Percentiles rank a stretch among this genome's conserved stretches.
Evolutionary conservation across 1,284 basidiomycete species (phyloP).

Genomic region (Boletus hoseneyae): DNA sequence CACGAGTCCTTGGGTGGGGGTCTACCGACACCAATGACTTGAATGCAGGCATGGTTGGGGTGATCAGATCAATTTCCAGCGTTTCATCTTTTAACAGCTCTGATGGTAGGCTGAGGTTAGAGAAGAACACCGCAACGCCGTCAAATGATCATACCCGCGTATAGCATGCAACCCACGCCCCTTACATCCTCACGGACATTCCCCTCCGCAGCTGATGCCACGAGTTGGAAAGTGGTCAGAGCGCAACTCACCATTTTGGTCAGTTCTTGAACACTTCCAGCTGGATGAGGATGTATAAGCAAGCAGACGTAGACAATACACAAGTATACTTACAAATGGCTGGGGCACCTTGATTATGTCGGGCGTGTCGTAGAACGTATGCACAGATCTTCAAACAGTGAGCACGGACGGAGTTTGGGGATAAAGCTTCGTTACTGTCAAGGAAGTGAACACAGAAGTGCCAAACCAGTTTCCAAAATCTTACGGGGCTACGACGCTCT

Average conservation of each 20-base stretch:
- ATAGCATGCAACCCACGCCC: constrained; percentile 78
- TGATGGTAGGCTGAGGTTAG: constrained; percentile 27
- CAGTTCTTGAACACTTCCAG: constrained; percentile 41
- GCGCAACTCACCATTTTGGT: constrained; percentile 64
- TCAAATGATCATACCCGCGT: constrained; percentile 54
- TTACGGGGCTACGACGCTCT: constrained; percentile 22
- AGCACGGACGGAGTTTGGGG: constrained; percentile 49
- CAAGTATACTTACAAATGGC: constrained; percentile 50
- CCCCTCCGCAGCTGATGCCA: constrained; percentile 60
- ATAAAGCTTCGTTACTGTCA: constrained; percentile 39
- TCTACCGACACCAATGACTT: constrained; percentile 70
- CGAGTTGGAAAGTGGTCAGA: constrained; percentile 62
- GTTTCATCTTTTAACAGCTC: constrained; percentile 85
- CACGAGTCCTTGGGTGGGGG: constrained; percentile 32
- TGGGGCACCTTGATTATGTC: constrained; percentile 52
- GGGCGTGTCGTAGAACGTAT: constrained; percentile 71
- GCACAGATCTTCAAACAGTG: constrained; percentile 83
- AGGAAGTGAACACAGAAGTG: not conserved
- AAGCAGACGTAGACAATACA: not conserved
- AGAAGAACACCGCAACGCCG: not conserved
- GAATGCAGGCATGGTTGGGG: constrained; percentile 74
- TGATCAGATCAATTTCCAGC: constrained; percentile 72
- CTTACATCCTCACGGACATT: constrained; percentile 69
- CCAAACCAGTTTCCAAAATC: constrained; percentile 2
- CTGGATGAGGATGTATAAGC: constrained; percentile 9